Conservation (phyloP, 2,329 filamentous ascomycete genomes). For the Cladophialophora immunda region DNA sequence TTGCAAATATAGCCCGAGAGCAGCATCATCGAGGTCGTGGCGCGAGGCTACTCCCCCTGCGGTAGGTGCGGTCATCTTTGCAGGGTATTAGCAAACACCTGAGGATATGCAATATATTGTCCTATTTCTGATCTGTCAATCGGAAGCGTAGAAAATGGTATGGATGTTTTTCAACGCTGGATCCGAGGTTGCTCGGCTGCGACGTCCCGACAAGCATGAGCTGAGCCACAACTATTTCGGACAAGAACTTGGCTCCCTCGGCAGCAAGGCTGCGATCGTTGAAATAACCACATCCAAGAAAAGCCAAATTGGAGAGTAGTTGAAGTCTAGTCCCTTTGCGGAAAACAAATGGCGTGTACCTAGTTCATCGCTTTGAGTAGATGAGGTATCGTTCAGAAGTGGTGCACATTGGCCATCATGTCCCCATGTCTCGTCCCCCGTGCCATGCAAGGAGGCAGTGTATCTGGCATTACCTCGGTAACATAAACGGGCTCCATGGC, state of each 20-base stretch:
- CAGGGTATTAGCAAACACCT: neutral
- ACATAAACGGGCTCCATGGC: too few species aligned
- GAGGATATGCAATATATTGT: neutral
- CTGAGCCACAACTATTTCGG: neutral
- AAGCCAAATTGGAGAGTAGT: neutral
- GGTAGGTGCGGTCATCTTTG: constrained; percentile 8
- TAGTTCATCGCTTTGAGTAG: too few species aligned
- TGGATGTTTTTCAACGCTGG: neutral
- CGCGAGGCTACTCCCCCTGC: constrained; percentile 4
- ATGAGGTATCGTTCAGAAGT: too few species aligned
- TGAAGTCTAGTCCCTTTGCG: neutral
- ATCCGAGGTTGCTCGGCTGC: constrained; percentile 1
- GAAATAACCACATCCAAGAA: neutral
- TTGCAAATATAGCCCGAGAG: constrained; percentile 25
- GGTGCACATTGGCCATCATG: too few species aligned
- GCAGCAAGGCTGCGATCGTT: neutral
- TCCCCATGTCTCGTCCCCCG: too few species aligned
- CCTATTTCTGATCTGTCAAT: neutral
- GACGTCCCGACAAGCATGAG: neutral
- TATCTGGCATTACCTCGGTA: neutral
- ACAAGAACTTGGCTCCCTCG: neutral
- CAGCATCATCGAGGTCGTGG: constrained; percentile 29
- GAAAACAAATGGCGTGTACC: neutral
- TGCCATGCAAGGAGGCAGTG: too few species aligned
- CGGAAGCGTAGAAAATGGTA: neutral